Evolutionary conservation across 2,329 filamentous ascomycete genomes (phyloP), one percentile per base, ranked within the genome.

Genomic region (Ceratocystiopsis sp.): DNA sequence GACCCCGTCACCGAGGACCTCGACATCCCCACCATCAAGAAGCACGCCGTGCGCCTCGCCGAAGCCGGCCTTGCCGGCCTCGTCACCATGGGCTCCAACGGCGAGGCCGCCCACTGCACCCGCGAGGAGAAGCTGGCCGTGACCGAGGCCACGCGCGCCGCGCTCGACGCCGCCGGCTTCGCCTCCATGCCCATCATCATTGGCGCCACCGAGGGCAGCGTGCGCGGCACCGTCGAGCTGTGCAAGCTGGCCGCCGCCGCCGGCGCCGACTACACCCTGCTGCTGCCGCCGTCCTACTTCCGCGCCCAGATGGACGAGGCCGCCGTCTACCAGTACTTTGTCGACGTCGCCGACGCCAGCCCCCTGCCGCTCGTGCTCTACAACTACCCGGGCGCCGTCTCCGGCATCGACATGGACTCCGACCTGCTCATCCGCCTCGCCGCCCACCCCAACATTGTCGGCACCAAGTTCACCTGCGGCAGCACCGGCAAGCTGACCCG

Each of bases 381-480:
- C 73, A 93, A 93, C 67, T 93, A 91, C 65, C 85, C 85, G 1
- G 84, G 84, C 42, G 85, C 84, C 41, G 85, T 91, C 7, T 73
- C 83, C 7, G 85, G 85, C 41, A 81, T 93, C 55, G 85, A 93
- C 60, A 80, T 93, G 74, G 84, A 91, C 67, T 87, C 81, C 46
- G 85, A 93, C 58, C 70, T 89, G 46, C 73, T 93, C 54, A 84
- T 91, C 64, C 73, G 71, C 57, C 73, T 93, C 35, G 81, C 80
- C 38, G 64, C 77, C 57, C 84, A 93, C 62, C 75, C 78, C 50
- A 93, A 93, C 62, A 84, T 93, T 54, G 66, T 86, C 49, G 85
- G 85, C 49, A 87, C 84, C 44, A 93, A 93, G 61, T 93, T 93
- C 68, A 93, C 85, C 36, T 93, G 84, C 58, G 85, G 83, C 50